These are phyloP conservation scores for Penicillium crustosum DNA, from an alignment of 2,329 filamentous ascomycete species.

Conservation along the genomic window DNA sequence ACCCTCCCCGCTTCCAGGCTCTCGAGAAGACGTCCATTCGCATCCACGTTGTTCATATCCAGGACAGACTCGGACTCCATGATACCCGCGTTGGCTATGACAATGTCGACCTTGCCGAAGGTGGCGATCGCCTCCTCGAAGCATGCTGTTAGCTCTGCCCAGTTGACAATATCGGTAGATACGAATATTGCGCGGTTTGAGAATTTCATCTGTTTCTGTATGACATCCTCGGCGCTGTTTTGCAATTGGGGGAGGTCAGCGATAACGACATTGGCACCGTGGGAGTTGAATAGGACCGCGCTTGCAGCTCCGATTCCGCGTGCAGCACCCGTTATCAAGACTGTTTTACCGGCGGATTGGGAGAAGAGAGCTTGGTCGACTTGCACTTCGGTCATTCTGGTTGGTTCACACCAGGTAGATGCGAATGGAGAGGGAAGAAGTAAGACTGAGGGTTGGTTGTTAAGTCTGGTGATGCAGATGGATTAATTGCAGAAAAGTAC, in stretches of 20 bases:
- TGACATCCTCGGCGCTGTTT: conserved; percentile 1
- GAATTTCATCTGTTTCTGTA: conserved; percentile 6
- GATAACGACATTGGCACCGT: conserved; percentile 44
- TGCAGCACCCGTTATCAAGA: conserved; percentile 45
- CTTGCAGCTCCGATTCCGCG: conserved; percentile 45
- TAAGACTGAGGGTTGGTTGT: not conserved
- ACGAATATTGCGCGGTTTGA: conserved; percentile 30
- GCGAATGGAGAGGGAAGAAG: not conserved
- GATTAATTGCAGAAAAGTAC: not conserved
- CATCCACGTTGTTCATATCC: conserved; percentile 28
- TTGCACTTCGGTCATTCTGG: not conserved
- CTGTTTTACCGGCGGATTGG: conserved; percentile 31
- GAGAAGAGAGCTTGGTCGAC: not conserved
- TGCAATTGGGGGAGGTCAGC: conserved; percentile 27
- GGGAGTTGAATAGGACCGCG: conserved; percentile 36
- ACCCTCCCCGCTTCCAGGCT: conserved; percentile 30
- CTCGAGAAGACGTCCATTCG: conserved; percentile 20
- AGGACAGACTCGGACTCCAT: conserved; percentile 32
- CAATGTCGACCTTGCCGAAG: conserved; percentile 43
- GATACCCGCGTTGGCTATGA: conserved; percentile 47
- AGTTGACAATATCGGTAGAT: conserved; percentile 39
- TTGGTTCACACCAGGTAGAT: not conserved
- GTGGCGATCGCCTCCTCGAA: conserved; percentile 33
- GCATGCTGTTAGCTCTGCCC: conserved; percentile 36
- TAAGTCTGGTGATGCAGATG: not conserved